phyloP scores from a whole-genome alignment of 2,329 filamentous ascomycete species.

The Pseudogymnoascus sp. region DNA sequence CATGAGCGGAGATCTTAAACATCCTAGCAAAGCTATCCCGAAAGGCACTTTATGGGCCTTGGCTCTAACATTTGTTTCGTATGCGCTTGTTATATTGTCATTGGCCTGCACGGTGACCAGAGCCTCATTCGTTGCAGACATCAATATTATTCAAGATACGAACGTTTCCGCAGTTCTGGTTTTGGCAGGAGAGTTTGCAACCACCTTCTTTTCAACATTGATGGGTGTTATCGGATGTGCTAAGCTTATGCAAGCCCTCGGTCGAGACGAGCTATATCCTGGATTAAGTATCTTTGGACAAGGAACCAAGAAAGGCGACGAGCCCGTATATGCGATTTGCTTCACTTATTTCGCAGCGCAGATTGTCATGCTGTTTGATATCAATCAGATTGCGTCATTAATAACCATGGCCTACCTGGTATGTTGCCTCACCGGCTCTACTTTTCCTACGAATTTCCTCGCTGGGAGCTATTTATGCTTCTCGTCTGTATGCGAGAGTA shows the following conservation, averaged over 20 bases:
- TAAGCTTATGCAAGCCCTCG: conserved; percentile 76
- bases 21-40: conserved; percentile 77
- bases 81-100: conserved; percentile 67
- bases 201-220: conserved; percentile 74
- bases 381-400: conserved; percentile 83
- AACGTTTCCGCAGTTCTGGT: conserved; percentile 68
- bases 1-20: conserved; percentile 80
- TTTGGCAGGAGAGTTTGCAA: conserved; percentile 73
- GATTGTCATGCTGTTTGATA: conserved; percentile 69
- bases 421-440: conserved; percentile 19
- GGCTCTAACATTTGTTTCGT: conserved; percentile 65
- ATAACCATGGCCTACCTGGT: conserved; percentile 84
- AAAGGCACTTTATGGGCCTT: conserved; percentile 76
- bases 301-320: conserved; percentile 63
- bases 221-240: conserved; percentile 84
- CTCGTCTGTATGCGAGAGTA: not conserved
- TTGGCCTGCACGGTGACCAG: conserved; percentile 71
- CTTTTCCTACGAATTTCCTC: not conserved
- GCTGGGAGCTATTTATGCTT: not conserved
- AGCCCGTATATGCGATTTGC: conserved; percentile 68
- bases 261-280: conserved; percentile 69
- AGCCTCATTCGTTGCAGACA: conserved; percentile 61
- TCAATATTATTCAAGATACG: conserved; percentile 74
- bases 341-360: conserved; percentile 70
- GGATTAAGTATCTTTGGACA: conserved; percentile 66